These are phyloP conservation scores for Fraxinus platypoda DNA, from an alignment of 305 asterid species.

Conservation along the genomic window DNA sequence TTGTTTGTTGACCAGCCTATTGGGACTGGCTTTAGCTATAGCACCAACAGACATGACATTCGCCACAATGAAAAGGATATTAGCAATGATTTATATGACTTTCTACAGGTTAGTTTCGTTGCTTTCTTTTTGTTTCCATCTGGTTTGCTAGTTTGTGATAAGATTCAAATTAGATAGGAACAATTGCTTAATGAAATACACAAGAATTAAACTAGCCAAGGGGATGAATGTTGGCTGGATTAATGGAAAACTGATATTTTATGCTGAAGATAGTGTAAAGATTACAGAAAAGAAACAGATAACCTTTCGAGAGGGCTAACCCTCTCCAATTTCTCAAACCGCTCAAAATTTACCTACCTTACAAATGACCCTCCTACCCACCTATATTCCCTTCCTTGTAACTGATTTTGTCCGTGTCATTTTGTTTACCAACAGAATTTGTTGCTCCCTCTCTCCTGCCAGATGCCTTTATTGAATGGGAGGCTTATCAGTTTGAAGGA, in stretches of 20 bases:
- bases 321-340: not conserved
- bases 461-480: not conserved
- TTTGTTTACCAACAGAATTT: not conserved
- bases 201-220: not conserved
- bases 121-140: not conserved
- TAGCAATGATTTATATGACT: slow-evolving; percentile 88
- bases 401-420: not conserved
- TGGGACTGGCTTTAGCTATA: slow-evolving; percentile 97
- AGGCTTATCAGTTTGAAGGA: not conserved
- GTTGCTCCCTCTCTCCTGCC: not conserved
- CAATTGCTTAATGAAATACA: not conserved
- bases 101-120: slow-evolving; percentile 66
- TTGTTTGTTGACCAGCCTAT: slow-evolving; percentile 92
- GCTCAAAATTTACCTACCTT: not conserved
- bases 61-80: slow-evolving; percentile 85
- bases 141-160: not conserved
- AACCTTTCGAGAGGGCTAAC: not conserved
- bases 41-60: slow-evolving; percentile 72
- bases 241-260: not conserved
- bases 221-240: not conserved
- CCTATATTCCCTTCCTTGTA: not conserved
- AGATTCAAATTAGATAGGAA: not conserved
- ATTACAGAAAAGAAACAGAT: not conserved
- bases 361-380: not conserved
- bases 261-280: not conserved